Conservation (phyloP, 495 filamentous ascomycete species). For the Cercophora newfieldiana region DNA sequence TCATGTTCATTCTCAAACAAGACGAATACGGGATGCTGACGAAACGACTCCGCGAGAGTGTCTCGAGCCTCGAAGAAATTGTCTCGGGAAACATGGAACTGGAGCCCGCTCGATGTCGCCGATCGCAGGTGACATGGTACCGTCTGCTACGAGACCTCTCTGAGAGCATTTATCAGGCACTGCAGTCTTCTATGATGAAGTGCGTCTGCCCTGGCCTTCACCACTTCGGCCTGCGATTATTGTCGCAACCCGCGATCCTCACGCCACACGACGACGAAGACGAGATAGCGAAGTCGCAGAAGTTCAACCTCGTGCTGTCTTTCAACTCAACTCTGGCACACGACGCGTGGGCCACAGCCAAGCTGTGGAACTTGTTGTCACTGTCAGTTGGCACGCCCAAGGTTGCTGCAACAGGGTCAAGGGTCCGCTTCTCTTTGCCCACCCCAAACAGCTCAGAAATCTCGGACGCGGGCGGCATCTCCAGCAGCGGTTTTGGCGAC, state of each 20-base stretch:
- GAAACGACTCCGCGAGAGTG: conserved; percentile 31
- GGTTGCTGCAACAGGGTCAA: not conserved
- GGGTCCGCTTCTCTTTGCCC: conserved; percentile 4
- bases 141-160: conserved; percentile 33
- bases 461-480: not conserved
- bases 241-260: conserved; percentile 19
- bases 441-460: not conserved
- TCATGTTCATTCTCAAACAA: conserved; percentile 35
- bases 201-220: conserved; percentile 32
- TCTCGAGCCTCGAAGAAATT: conserved; percentile 38
- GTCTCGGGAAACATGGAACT: conserved; percentile 34
- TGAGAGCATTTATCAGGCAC: conserved; percentile 35
- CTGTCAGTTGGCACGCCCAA: not conserved
- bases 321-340: not conserved
- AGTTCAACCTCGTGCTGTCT: conserved; percentile 10
- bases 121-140: conserved; percentile 28
- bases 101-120: conserved; percentile 24
- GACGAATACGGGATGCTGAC: conserved; percentile 33
- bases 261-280: conserved; percentile 24
- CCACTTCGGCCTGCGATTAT: conserved; percentile 20
- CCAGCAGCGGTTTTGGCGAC: not conserved
- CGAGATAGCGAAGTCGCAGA: conserved; percentile 11
- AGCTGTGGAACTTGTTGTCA: conserved; percentile 7
- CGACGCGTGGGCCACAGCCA: not conserved
- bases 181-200: conserved; percentile 33